Base-by-base conservation (phyloP, 2,329 filamentous ascomycete genomes). In the Ophiosphaerella korrae region DNA sequence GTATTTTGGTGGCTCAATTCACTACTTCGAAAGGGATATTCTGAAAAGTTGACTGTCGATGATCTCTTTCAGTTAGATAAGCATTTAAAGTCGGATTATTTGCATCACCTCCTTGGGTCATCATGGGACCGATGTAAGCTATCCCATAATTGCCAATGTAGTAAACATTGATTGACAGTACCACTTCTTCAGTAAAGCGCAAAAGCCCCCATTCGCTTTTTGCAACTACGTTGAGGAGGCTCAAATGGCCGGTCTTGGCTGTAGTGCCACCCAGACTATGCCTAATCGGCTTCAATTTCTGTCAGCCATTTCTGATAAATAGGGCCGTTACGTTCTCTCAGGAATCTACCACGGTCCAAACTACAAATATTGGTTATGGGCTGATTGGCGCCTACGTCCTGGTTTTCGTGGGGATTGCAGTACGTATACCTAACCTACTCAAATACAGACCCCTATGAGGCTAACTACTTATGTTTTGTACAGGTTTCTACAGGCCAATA, bases 1-100 rank as follows among this genome's bases (percentile, higher is more conserved):
- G 66, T 82, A 11, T 84, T 84, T 59, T 78, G 75, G 72, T 84
- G 82, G 82, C 64, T 84, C 42, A 82, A 79, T 50, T 73, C 75
- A 2, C 62, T 85, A 6, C 78, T 86, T 36, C 73, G 73, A 23
- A 66, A 70, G 13, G 81, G 82, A 0, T 83, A 77, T 66, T 74
- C 66, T 4, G 78, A 74, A 6, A 54, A 72, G 3, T 56, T 83
- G 12, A 57, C 64, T 0, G 67, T 81, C 0, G 74, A 78, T 7
- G 79, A 81, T 48, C 68, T 81, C 3, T 77, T 66, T 53, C 53
- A 66, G 0, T 62, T 81, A 31, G 79, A 82, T 50, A 77, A 79
- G 48, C 66, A 77, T 44, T 57, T 81, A 9, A 53, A 63, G 7
- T 77, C 78, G 0, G 73, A 74, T 44, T 70, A 72, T 42, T 58